phyloP scores from a whole-genome alignment of 441 rosid genomes.

The Metrosideros polymorpha region DNA sequence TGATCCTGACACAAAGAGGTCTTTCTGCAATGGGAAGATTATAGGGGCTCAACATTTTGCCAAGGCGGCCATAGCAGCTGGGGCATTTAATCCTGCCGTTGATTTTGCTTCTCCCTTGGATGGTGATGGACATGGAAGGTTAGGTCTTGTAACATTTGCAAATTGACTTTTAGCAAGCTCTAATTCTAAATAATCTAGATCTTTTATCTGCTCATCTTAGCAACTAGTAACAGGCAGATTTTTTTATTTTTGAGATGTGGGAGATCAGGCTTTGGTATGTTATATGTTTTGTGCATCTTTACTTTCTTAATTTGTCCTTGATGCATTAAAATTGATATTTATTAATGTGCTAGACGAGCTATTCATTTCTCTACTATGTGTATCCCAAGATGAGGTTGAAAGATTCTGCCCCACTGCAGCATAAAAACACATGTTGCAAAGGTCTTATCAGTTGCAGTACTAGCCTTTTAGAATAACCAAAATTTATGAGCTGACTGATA shows the following conservation, averaged over 20 bases:
- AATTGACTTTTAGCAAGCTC: neutral
- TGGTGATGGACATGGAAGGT: constrained; percentile 99
- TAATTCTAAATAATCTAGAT: neutral
- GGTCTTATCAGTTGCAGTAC: neutral
- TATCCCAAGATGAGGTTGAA: neutral
- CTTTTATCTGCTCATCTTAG: neutral
- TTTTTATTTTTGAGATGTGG: neutral
- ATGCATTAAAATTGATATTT: neutral
- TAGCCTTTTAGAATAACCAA: neutral
- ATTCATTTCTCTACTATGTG: neutral
- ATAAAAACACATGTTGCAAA: neutral
- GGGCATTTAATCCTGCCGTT: constrained; percentile 72
- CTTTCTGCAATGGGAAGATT: constrained; percentile 91
- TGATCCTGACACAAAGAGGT: constrained; percentile 55
- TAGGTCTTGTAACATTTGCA: constrained; percentile 1
- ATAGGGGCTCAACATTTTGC: constrained; percentile 99
- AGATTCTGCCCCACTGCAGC: neutral
- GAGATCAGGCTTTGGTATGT: neutral
- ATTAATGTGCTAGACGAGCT: neutral
- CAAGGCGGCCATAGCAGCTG: constrained; percentile 91
- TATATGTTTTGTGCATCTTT: neutral
- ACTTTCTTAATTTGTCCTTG: neutral
- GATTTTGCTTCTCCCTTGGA: constrained; percentile 98
- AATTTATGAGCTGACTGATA: neutral
- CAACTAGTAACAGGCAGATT: neutral